These are phyloP conservation scores for Gillenia trifoliata DNA, from an alignment of 306 rosid species.

Conservation along the genomic window DNA sequence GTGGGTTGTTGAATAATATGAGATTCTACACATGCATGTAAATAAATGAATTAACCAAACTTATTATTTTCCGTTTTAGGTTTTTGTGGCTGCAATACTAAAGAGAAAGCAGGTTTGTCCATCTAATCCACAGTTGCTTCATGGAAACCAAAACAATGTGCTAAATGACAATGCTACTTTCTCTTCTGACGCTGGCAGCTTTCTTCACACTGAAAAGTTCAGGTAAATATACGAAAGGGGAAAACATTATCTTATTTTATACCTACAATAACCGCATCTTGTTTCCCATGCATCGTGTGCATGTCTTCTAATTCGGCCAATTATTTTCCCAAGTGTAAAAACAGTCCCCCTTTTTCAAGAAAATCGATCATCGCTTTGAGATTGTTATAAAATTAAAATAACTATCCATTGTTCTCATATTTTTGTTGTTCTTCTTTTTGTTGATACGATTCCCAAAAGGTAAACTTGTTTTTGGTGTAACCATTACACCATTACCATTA, in stretches of 20 bases:
- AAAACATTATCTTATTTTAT: neutral
- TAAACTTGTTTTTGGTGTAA: too few species aligned
- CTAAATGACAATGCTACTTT: constrained; percentile 5
- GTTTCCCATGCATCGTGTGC: neutral
- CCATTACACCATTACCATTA: too few species aligned
- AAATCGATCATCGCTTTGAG: too few species aligned
- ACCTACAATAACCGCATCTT: neutral
- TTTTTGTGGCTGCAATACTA: constrained; percentile 76
- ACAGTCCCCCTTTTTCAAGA: too few species aligned
- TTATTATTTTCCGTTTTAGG: constrained; percentile 39
- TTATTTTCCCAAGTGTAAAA: too few species aligned
- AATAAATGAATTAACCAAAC: neutral
- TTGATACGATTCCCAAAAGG: too few species aligned
- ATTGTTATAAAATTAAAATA: too few species aligned
- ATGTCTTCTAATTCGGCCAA: neutral
- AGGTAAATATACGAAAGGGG: constrained; percentile 28
- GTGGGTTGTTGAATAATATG: constrained; percentile 7
- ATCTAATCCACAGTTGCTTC: constrained; percentile 59
- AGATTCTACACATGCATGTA: neutral
- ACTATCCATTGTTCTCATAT: too few species aligned
- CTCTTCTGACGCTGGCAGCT: constrained; percentile 25
- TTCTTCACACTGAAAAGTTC: constrained; percentile 51
- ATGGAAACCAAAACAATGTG: constrained; percentile 41
- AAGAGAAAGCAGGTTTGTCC: constrained; percentile 68
- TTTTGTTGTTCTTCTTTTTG: too few species aligned